Evolutionary conservation across 345 rosid species (phyloP).

Genomic region (Lumnitzera littorea): DNA sequence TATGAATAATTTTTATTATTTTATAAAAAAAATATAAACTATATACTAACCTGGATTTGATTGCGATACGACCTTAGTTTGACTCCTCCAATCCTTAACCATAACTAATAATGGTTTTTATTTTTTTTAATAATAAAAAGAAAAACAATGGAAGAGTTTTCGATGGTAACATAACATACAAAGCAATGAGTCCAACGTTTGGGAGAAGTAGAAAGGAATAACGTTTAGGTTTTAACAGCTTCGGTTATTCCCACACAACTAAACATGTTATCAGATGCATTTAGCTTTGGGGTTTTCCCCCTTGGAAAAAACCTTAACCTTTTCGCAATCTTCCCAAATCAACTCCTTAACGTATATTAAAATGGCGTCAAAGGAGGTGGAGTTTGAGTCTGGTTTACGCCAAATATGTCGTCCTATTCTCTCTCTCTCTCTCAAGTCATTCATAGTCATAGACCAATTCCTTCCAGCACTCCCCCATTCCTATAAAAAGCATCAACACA

Average conservation of each 20-base stretch:
- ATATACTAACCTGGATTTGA: too few relatives aligned
- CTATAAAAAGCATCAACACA: conserved; percentile 27
- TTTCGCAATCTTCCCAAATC: conserved; percentile 15
- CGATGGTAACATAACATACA: too few relatives aligned
- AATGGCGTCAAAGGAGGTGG: conserved; percentile 21
- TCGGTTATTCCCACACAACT: conserved; percentile 23
- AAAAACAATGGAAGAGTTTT: too few relatives aligned
- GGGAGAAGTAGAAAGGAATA: conserved; percentile 6
- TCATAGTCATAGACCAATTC: too few relatives aligned
- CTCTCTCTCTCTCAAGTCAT: conserved; percentile 5
- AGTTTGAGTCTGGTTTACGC: conserved; percentile 74
- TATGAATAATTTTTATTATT: too few relatives aligned
- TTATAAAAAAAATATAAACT: too few relatives aligned
- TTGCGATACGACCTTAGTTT: too few relatives aligned
- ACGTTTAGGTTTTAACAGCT: conserved; percentile 11
- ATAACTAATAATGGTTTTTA: too few relatives aligned
- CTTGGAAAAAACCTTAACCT: conserved; percentile 6
- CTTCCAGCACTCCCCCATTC: conserved; percentile 9
- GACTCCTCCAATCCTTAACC: too few relatives aligned
- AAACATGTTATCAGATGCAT: conserved; percentile 6
- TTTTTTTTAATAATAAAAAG: too few relatives aligned
- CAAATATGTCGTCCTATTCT: conserved; percentile 36
- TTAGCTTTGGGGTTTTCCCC: conserved; percentile 10
- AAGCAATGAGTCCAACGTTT: too few relatives aligned
- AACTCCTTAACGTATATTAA: conserved; percentile 8